Evolutionary conservation across 306 rosid genomes (phyloP).

Genomic region (Vigna unguiculata): DNA sequence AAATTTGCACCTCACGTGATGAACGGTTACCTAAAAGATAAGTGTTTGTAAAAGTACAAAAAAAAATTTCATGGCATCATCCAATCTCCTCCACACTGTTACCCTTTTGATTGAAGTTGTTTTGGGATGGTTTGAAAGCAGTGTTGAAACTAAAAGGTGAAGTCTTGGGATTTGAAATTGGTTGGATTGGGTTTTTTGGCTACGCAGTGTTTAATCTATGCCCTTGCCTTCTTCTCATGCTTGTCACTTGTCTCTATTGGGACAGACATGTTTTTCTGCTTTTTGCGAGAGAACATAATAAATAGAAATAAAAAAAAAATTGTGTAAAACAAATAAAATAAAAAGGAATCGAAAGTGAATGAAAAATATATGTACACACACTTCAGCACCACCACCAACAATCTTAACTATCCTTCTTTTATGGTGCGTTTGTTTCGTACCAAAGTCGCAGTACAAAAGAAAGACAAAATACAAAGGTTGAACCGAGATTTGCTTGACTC

Average conservation of each 20-base stretch:
- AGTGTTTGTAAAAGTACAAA: neutral
- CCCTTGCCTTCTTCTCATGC: neutral
- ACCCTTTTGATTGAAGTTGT: neutral
- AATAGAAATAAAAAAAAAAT: too few relatives aligned
- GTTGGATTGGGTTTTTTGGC: neutral
- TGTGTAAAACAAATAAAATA: too few relatives aligned
- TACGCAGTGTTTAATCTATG: neutral
- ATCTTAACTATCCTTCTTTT: too few relatives aligned
- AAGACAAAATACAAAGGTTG: too few relatives aligned
- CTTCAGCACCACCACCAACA: too few relatives aligned
- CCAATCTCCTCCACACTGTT: neutral
- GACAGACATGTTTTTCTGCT: neutral
- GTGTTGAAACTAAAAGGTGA: neutral
- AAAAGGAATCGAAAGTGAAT: too few relatives aligned
- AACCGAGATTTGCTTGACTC: too few relatives aligned
- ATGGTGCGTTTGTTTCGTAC: too few relatives aligned
- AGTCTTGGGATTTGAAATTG: constrained; percentile 8
- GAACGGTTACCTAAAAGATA: neutral
- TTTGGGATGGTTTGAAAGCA: neutral
- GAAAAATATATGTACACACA: too few relatives aligned
- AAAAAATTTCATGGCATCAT: neutral
- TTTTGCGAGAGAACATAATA: too few relatives aligned
- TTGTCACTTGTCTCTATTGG: neutral
- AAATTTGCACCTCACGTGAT: too few relatives aligned
- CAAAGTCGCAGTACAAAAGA: too few relatives aligned